phyloP scores from a whole-genome alignment of 352 stramenopile genomes.

The Plasmopara viticola region DNA sequence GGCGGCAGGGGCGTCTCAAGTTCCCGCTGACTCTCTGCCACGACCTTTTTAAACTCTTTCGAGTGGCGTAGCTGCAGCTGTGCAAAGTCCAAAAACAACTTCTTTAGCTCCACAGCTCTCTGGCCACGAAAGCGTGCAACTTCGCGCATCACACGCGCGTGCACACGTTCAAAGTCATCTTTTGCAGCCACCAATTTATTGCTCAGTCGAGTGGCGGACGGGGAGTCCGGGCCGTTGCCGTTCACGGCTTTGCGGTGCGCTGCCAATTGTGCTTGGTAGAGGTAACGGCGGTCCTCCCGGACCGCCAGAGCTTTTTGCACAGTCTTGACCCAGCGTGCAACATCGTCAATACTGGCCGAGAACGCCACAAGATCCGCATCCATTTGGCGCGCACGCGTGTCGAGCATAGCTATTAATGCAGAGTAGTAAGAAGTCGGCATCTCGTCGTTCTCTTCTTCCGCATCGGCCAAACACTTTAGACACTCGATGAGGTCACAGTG shows the following conservation, averaged over 20 bases:
- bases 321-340: constrained; percentile 66
- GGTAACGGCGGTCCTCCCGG: constrained; percentile 68
- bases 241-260: constrained; percentile 29
- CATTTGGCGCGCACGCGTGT: constrained; percentile 70
- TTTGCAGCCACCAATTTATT: constrained; percentile 60
- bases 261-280: constrained; percentile 73
- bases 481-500: constrained; percentile 83
- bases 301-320: constrained; percentile 66
- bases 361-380: constrained; percentile 70
- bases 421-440: constrained; percentile 59
- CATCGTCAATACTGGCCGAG: constrained; percentile 53
- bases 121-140: constrained; percentile 65
- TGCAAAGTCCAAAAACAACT: constrained; percentile 68
- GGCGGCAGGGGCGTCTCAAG: constrained; percentile 40
- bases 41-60: constrained; percentile 45
- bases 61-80: constrained; percentile 45
- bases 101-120: constrained; percentile 66
- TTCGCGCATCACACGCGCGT: constrained; percentile 70
- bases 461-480: constrained; percentile 56
- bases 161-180: constrained; percentile 68
- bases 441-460: constrained; percentile 58
- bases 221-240: constrained; percentile 24
- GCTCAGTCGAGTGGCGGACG: constrained; percentile 23
- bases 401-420: constrained; percentile 53
- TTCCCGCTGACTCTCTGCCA: constrained; percentile 34